These are phyloP conservation scores for Phenoliferia sp. DNA, from an alignment of 1,284 basidiomycete species.

Conservation along the genomic window DNA sequence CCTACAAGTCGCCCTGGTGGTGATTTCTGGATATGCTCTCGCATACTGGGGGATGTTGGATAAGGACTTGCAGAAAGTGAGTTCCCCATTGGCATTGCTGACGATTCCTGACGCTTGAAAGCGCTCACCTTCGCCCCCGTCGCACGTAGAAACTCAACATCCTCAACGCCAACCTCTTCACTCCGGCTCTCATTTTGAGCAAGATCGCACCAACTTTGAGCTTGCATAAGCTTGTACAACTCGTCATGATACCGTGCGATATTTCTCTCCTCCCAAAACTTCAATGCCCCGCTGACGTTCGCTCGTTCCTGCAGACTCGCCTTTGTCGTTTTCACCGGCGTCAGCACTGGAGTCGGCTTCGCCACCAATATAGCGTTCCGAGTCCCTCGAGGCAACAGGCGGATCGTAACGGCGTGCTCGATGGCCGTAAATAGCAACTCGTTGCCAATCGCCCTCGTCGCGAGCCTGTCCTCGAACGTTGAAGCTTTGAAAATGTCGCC, in stretches of 20 bases:
- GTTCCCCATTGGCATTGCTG: neutral
- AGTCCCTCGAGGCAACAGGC: neutral
- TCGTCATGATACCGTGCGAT: neutral
- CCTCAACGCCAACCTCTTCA: neutral
- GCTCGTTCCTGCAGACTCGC: neutral
- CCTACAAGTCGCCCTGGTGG: neutral
- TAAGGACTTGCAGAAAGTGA: neutral
- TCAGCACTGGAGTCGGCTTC: neutral
- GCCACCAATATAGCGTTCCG: neutral
- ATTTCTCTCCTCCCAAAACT: neutral
- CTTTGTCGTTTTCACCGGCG: neutral
- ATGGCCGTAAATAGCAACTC: neutral
- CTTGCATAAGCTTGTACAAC: neutral
- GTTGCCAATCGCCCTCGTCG: neutral
- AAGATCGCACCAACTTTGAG: neutral
- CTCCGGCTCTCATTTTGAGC: neutral
- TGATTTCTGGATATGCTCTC: neutral
- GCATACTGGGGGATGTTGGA: neutral
- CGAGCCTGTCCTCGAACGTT: neutral
- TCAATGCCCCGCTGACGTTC: neutral
- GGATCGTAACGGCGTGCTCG: neutral
- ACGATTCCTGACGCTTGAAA: neutral
- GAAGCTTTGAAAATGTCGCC: neutral
- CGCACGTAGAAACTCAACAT: neutral
- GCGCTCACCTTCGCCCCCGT: neutral